Evolutionary conservation across 129 eudicot species (phyloP).

Genomic region (Artemisia annua): DNA sequence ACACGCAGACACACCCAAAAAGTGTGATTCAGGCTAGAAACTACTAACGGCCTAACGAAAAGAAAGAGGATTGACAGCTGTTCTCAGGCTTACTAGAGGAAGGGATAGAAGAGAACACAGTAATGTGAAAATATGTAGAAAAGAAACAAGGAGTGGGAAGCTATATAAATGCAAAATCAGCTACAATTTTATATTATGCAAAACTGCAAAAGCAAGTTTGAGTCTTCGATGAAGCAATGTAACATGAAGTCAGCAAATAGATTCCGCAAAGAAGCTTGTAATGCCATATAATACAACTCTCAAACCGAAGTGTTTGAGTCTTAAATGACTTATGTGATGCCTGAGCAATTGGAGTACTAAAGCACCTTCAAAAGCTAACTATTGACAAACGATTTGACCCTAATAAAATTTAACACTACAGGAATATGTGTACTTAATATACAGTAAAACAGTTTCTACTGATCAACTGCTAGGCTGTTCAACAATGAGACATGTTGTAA

Average conservation of each 20-base stretch:
- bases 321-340: not conserved
- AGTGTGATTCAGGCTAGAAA: conserved; percentile 16
- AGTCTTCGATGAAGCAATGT: conserved; percentile 16
- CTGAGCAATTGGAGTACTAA: not conserved
- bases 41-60: not conserved
- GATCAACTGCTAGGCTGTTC: no score
- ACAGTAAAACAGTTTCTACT: not conserved
- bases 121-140: no score
- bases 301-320: not conserved
- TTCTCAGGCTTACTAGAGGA: no score
- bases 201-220: not conserved
- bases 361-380: not conserved
- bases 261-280: not conserved
- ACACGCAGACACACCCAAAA: conserved; percentile 13
- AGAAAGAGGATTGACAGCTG: not conserved
- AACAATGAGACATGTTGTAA: no score
- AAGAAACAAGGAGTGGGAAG: not conserved
- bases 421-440: not conserved
- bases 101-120: no score
- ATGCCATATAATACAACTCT: not conserved
- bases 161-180: not conserved
- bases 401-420: not conserved
- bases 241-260: not conserved
- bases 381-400: no score
- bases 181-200: not conserved